Conservation (phyloP, 352 stramenopile genomes). For the Phytopythium oedochilum region DNA sequence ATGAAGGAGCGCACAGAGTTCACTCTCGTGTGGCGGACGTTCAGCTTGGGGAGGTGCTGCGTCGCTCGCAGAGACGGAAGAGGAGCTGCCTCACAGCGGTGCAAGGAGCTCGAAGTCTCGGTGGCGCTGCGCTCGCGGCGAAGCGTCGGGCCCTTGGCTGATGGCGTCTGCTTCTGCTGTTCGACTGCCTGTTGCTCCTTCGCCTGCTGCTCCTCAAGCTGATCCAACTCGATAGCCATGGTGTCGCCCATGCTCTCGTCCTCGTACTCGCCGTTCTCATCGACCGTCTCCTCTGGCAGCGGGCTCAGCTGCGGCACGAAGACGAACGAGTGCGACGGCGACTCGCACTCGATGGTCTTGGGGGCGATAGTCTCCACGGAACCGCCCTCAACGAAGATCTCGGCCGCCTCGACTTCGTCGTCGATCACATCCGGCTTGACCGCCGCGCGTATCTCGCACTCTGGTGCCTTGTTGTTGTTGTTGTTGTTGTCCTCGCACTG, state of each 20-base stretch:
- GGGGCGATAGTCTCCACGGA: neutral
- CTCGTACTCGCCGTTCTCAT: constrained; percentile 9
- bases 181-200: neutral
- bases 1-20: constrained; percentile 35
- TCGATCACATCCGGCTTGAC: neutral
- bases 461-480: neutral
- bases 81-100: neutral
- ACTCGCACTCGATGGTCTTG: neutral
- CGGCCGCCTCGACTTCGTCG: constrained; percentile 5
- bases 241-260: neutral
- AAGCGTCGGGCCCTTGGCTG: neutral
- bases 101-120: neutral
- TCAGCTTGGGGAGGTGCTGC: constrained; percentile 28
- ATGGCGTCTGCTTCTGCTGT: neutral
- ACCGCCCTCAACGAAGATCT: neutral
- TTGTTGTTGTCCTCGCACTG: neutral
- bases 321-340: neutral
- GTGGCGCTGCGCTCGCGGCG: neutral
- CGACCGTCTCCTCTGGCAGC: constrained; percentile 4
- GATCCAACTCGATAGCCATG: constrained; percentile 1
- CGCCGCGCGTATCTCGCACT: neutral
- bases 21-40: constrained; percentile 22
- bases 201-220: constrained; percentile 5
- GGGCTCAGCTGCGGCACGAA: neutral
- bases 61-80: neutral